Evolutionary conservation across 257 asterid species (phyloP).

Genomic region (Solanum piurae): DNA sequence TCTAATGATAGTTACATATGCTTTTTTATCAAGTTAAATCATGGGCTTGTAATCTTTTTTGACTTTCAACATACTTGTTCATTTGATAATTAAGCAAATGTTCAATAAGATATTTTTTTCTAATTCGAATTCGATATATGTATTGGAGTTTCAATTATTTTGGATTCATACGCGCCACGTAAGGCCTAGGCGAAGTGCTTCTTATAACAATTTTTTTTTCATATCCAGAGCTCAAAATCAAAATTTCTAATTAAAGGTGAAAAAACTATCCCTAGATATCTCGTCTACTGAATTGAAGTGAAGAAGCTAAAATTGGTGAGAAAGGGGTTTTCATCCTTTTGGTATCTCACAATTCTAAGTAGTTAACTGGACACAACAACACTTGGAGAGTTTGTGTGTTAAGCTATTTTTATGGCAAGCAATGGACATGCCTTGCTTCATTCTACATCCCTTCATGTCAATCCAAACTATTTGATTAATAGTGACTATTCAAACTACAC

Average conservation of each 20-base stretch:
- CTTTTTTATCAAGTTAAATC: not conserved
- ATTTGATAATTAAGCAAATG: not conserved
- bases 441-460: not conserved
- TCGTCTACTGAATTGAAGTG: not conserved
- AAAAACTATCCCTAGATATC: no score
- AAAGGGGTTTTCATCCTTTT: not conserved
- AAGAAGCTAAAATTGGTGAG: not conserved
- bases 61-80: not conserved
- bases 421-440: not conserved
- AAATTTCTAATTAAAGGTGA: no score
- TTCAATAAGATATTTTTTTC: not conserved
- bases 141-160: not conserved
- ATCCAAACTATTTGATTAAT: not conserved
- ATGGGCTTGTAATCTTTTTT: not conserved
- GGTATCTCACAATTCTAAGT: not conserved
- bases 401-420: not conserved
- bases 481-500: not conserved
- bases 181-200: accelerated
- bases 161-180: accelerated
- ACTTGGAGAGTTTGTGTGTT: not conserved
- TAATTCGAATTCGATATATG: no score
- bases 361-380: not conserved
- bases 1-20: not conserved
- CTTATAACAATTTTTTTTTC: no score
- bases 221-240: not conserved